Base-by-base conservation (phyloP, 495 filamentous ascomycete species). In the Neurospora tetraspora region DNA sequence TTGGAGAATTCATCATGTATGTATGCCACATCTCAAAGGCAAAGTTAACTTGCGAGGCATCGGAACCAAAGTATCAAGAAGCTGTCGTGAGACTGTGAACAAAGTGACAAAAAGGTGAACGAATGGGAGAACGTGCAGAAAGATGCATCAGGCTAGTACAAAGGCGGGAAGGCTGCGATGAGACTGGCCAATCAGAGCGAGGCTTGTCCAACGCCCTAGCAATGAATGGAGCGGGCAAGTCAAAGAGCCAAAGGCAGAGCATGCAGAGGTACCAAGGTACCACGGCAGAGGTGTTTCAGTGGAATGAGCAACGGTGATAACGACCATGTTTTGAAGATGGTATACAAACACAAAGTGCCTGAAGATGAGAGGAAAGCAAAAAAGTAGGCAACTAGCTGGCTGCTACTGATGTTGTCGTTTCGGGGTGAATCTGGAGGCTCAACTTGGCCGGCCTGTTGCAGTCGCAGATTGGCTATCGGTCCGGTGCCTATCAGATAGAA, bases 141-240 rank as follows among this genome's bases (percentile, higher is more conserved):
- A 75, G 72, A 68, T 73, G 75, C 74, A 68, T 68, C 18, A 53
- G 71, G 71, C 75, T 76, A 77, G 23, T 34, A 74, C 71, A 14
- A 23, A 61, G 74, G 16, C 39, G 73, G 74, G 59, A 78, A 69
- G 74, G 43, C 72, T 36, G 69, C 38, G 31, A 61, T 71, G 72
- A 10, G 68, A 69, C 75, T 76, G 78, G 74, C 42, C 78, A 80
- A 78, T 80, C 74, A 80, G 75, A 78, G 69, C 37, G 69, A 78
- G 69, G 71, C 43, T 73, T 70, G 73, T 73, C 74, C 73, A 74
- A 73, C 40, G 73, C 71, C 73, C 70, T 73, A 73, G 74, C n/a
- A n/a, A n/a, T n/a, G n/a, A n/a, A n/a, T n/a, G n/a, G n/a, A n/a
- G n/a, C n/a, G n/a, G n/a, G n/a, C n/a, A n/a, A n/a, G n/a, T n/a